A percentile compares a stretch with the other conserved stretches of the same genome.
These are phyloP conservation scores for Calonectria multiphialidica DNA, from an alignment of 2,329 filamentous ascomycete species.

Conservation along the genomic window DNA sequence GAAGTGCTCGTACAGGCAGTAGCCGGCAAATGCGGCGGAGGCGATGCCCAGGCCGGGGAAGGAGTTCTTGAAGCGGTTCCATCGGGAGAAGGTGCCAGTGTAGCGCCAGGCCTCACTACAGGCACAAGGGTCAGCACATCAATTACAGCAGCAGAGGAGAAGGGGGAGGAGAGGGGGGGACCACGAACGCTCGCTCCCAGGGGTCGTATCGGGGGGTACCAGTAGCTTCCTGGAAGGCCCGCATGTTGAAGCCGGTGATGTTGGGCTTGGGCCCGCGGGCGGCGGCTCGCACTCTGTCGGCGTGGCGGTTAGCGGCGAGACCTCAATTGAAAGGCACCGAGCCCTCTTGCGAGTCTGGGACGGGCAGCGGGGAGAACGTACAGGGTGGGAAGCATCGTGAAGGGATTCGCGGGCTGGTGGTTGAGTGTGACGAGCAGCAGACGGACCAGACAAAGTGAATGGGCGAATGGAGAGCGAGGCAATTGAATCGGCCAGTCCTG, in stretches of 20 bases:
- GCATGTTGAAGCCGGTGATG: conserved; percentile 93
- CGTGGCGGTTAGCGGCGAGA: conserved; percentile 13
- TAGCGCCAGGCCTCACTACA: conserved; percentile 95
- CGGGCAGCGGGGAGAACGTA: conserved; percentile 35
- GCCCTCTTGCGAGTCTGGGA: neutral
- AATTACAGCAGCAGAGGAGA: neutral
- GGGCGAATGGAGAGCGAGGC: conserved; percentile 46
- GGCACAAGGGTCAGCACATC: conserved; percentile 22
- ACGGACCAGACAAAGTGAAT: conserved; percentile 27
- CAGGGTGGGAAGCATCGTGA: conserved; percentile 56
- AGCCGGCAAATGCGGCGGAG: conserved; percentile 88
- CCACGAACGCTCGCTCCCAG: conserved; percentile 73
- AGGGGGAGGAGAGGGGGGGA: no score
- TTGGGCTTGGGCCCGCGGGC: conserved; percentile 70
- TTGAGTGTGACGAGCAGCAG: conserved; percentile 40
- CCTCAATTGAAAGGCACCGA: conserved; percentile 10
- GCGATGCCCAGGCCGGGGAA: conserved; percentile 95
- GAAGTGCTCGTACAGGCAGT: conserved; percentile 90
- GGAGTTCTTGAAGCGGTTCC: conserved; percentile 86
- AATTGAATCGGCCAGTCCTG: conserved; percentile 43
- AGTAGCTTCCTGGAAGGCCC: conserved; percentile 80
- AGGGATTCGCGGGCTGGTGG: conserved; percentile 37
- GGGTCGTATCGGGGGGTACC: conserved; percentile 74
- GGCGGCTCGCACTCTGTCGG: conserved; percentile 60
- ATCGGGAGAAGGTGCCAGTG: conserved; percentile 86